phyloP scores from a whole-genome alignment of 2,329 filamentous ascomycete species.

The Fusarium sp. region DNA sequence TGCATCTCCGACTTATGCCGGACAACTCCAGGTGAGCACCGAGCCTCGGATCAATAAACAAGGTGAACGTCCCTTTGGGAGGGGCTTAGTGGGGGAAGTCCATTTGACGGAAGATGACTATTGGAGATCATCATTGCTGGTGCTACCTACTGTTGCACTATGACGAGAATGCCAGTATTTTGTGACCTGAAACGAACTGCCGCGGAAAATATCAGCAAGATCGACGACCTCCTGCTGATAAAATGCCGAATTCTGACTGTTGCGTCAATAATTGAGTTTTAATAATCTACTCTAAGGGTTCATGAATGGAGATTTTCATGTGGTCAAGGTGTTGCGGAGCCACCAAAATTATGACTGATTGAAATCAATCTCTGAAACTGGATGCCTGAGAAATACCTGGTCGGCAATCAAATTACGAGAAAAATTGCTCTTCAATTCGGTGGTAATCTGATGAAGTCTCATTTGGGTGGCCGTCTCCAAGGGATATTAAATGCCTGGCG shows the following conservation, averaged over 20 bases:
- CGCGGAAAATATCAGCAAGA: slow-evolving; percentile 1
- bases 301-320: slow-evolving; percentile 1
- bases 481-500: slow-evolving; percentile 32
- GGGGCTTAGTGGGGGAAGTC: slow-evolving; percentile 24
- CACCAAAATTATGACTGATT: slow-evolving; percentile 34
- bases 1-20: slow-evolving; percentile 43
- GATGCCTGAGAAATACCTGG: slow-evolving; percentile 20
- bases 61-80: slow-evolving; percentile 22
- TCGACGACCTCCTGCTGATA: slow-evolving; percentile 6
- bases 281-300: slow-evolving; percentile 5
- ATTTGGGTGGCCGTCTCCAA: slow-evolving; percentile 9
- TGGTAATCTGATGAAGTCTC: slow-evolving; percentile 24
- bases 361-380: slow-evolving; percentile 12
- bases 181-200: slow-evolving; percentile 25
- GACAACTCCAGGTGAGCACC: slow-evolving; percentile 26
- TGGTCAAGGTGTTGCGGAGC: slow-evolving; percentile 31
- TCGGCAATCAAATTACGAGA: slow-evolving; percentile 30
- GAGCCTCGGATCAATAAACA: slow-evolving; percentile 20
- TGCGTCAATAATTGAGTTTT: slow-evolving; percentile 13
- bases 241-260: slow-evolving; percentile 13
- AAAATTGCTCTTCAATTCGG: slow-evolving; percentile 26
- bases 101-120: slow-evolving; percentile 5
- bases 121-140: slow-evolving; percentile 26
- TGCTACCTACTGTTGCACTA: slow-evolving; percentile 20
- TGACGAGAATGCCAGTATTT: slow-evolving; percentile 13